Base-by-base conservation (phyloP, 768 basidiomycete genomes). In the Rubroboletus pulcherrimus region DNA sequence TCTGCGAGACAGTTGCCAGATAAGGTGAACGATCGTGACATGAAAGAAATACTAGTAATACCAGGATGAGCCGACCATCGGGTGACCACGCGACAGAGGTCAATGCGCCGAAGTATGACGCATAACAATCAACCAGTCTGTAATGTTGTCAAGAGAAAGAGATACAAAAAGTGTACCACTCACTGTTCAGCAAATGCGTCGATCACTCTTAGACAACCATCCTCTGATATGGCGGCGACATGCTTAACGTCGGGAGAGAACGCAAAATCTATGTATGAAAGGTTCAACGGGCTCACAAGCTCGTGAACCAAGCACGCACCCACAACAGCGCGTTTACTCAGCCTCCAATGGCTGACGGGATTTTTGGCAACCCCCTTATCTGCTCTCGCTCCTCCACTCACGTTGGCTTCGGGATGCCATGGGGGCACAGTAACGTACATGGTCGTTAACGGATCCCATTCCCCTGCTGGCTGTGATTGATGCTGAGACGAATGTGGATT, bases 41-140 rank as follows among this genome's bases (percentile, higher is more conserved):
- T 11, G 21, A 52, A 57, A 11, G 17, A 49, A 53, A 37, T 26
- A 45, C 43, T 49, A 17, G 26, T 26, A 26, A 26, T 68, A 90
- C 93, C 56, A 97, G 72, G 45, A 99, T 87, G 67, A 96, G 98
- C 19, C 95, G 84, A 12, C 93, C 91, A 68, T 98, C 95, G 0
- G 94, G 94, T 3, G 93, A 95, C 94, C 95, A 98, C 0, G 91
- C 85, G 2, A 98, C 86, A 60, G 88, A 91, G 4, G 87, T 94
- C 35, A 99, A 68, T 2, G 91, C 81, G 15, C 95, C 96, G 65
- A 98, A 99, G 70, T 99, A 99, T 4, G 93, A 93, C 1, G 91
- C 86, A 66, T 91, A 98, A 58, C 90, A 91, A 68, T 98, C 93
- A 19, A 93, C 81, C n/a, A 98, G 79, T 63, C 95, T 96, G 56